Evolutionary conservation across 768 basidiomycete genomes (phyloP), one percentile per base, ranked within the genome.

Genomic region (Fomitopsis pulvina): DNA sequence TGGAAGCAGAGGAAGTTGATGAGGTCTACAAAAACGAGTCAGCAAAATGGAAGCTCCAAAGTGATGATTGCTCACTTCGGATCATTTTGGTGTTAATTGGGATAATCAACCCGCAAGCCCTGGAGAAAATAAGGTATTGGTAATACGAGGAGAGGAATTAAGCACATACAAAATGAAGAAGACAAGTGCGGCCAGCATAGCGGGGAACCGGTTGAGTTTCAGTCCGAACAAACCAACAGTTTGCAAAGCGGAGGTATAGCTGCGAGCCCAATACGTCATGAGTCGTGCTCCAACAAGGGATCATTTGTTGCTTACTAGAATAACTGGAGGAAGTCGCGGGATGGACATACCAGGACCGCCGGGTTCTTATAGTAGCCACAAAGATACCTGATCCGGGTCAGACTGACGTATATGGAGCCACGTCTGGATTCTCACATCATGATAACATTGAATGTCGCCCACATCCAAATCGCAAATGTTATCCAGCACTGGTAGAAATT

Each of bases 1-100:
- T 92, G 86, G 63, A 87, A 94, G n/a, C 88, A 60, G 46, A 84
- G 65, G 58, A 88, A 86, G 68, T 84, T 81, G 58, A 87, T 74
- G 65, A 82, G 71, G 60, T 76, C 81, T 83, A 53, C 9, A 26
- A 37, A 32, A 42, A 41, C 20, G 24, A 41, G 22, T 18, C n/a
- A 48, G 41, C 12, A 28, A 24, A 16, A 39, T 60, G 21, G 57
- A 45, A 32, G n/a, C n/a, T 40, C 25, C 3, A 38, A 41, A 22
- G 27, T 37, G 48, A 38, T 16, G 20, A 21, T n/a, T 14, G n/a
- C 71, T 42, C 42, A 75, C 73, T 68, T 41, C 69, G 62, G 20
- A 68, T 52, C 66, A 70, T 75, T 8, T 57, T 56, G 32, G 59
- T 53, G 20, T 58, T 66, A 41, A 66, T 61, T n/a, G 75, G 74